These are phyloP conservation scores for Neurospora pannonica DNA, from an alignment of 495 filamentous ascomycete species.

Conservation along the genomic window DNA sequence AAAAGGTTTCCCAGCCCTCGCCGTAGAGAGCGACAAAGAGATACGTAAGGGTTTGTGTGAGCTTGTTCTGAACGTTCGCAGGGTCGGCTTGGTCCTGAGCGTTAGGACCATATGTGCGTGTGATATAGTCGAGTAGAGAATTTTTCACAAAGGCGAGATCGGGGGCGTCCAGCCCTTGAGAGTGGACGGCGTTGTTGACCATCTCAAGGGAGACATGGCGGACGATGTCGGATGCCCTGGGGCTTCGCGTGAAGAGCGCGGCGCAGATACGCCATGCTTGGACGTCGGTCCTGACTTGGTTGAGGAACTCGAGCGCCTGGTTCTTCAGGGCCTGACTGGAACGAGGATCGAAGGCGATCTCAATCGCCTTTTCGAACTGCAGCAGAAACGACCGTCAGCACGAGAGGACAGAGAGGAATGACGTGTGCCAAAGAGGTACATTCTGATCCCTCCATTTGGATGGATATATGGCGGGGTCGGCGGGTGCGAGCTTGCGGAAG, in stretches of 20 bases:
- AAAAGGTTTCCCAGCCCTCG: slow-evolving; percentile 73
- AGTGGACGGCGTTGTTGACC: slow-evolving; percentile 79
- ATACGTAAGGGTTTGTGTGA: slow-evolving; percentile 87
- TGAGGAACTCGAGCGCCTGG: slow-evolving; percentile 82
- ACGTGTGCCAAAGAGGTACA: background rate
- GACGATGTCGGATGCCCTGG: slow-evolving; percentile 71
- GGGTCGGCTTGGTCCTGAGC: slow-evolving; percentile 51
- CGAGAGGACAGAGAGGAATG: background rate
- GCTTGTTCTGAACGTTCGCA: slow-evolving; percentile 83
- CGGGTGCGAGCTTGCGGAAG: background rate
- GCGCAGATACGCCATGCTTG: slow-evolving; percentile 82
- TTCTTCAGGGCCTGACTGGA: slow-evolving; percentile 64
- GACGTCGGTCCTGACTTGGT: slow-evolving; percentile 67
- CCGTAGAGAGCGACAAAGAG: slow-evolving; percentile 82
- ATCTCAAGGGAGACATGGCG: slow-evolving; percentile 83
- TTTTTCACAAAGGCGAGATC: slow-evolving; percentile 63
- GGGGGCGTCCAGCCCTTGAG: slow-evolving; percentile 56
- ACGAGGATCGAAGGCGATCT: slow-evolving; percentile 74
- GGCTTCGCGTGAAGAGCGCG: slow-evolving; percentile 70
- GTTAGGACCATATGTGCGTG: slow-evolving; percentile 55
- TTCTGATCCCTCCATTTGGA: background rate
- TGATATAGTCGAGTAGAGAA: slow-evolving; percentile 66
- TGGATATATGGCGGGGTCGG: slow-evolving; percentile 9
- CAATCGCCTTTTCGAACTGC: slow-evolving; percentile 85
- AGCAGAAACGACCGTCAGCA: slow-evolving; percentile 7